A percentile compares a stretch with the other conserved stretches of the same genome.
These are phyloP conservation scores for Cyberlindnera euphorbiiphila DNA, from an alignment of 805 yeast species.

Conservation along the genomic window DNA sequence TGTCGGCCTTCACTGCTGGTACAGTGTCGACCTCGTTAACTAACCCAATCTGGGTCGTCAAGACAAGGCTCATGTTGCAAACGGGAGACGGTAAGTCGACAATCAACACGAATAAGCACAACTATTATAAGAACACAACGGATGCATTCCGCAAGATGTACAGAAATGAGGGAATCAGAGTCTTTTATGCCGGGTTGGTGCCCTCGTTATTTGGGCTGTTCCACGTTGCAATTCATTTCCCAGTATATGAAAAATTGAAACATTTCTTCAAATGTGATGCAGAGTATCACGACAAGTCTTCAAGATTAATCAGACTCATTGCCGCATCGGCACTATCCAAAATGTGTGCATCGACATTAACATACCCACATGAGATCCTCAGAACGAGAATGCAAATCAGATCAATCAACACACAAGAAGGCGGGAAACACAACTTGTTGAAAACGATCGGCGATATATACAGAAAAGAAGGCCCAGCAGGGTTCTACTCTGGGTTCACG, in stretches of 20 bases:
- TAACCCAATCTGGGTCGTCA: conserved; percentile 97
- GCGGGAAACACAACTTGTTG: conserved; percentile 19
- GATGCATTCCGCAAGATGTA: conserved; percentile 85
- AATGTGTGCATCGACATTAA: conserved; percentile 81
- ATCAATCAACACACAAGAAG: conserved; percentile 30
- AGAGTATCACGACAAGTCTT: conserved; percentile 19
- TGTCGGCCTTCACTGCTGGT: conserved; percentile 83
- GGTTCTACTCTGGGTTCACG: conserved; percentile 86
- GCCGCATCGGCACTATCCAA: conserved; percentile 77
- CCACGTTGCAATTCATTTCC: conserved; percentile 96
- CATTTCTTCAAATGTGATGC: conserved; percentile 35
- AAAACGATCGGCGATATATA: conserved; percentile 29
- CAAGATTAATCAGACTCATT: conserved; percentile 41
- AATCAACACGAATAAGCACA: conserved; percentile 16
- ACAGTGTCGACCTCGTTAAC: conserved; percentile 78
- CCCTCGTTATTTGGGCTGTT: conserved; percentile 88
- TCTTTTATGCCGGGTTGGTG: conserved; percentile 84
- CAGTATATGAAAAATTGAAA: conserved; percentile 83
- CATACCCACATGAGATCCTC: conserved; percentile 94
- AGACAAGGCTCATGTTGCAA: conserved; percentile 90
- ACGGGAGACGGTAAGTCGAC: conserved; percentile 32
- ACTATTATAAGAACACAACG: conserved; percentile 66
- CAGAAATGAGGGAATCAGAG: conserved; percentile 68
- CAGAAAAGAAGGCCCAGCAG: conserved; percentile 67
- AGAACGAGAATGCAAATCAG: conserved; percentile 80